A percentile compares a stretch with the other conserved stretches of the same genome.
These are phyloP conservation scores for Solanum paucissectum DNA, from an alignment of 257 asterid genomes.

Conservation along the genomic window DNA sequence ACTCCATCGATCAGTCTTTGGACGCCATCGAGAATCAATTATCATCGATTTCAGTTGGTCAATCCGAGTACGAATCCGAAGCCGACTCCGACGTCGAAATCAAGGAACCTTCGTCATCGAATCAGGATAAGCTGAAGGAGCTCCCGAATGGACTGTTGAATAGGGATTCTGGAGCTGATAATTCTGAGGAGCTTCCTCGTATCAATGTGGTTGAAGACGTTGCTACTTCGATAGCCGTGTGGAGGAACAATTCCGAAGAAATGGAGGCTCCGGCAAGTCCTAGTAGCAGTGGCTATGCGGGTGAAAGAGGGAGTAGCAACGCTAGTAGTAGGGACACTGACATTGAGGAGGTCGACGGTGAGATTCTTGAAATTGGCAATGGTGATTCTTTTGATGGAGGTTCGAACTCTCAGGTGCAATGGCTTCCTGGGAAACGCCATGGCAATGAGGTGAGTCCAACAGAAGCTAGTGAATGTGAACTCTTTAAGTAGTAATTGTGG, in stretches of 20 bases:
- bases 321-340: conserved; percentile 31
- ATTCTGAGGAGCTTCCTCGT: neutral
- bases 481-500: neutral
- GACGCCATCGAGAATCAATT: conserved; percentile 89
- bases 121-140: conserved; percentile 20
- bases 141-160: conserved; percentile 20
- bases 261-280: conserved; percentile 60
- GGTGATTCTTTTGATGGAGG: conserved; percentile 20
- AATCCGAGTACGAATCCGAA: conserved; percentile 2
- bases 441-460: conserved; percentile 54
- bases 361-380: conserved; percentile 36
- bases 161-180: conserved; percentile 13
- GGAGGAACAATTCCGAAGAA: conserved; percentile 48
- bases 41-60: conserved; percentile 72
- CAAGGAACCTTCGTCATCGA: neutral
- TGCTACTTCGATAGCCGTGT: conserved; percentile 22
- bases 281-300: conserved; percentile 94
- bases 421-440: conserved; percentile 81
- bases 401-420: conserved; percentile 29
- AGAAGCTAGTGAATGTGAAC: neutral
- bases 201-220: conserved; percentile 16
- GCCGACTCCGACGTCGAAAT: neutral
- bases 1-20: conserved; percentile 71
- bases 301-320: conserved; percentile 85
- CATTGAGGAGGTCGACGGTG: conserved; percentile 31